Conservation (phyloP, 192 early-diverging fungal genomes). For the Coemansia sp. region DNA sequence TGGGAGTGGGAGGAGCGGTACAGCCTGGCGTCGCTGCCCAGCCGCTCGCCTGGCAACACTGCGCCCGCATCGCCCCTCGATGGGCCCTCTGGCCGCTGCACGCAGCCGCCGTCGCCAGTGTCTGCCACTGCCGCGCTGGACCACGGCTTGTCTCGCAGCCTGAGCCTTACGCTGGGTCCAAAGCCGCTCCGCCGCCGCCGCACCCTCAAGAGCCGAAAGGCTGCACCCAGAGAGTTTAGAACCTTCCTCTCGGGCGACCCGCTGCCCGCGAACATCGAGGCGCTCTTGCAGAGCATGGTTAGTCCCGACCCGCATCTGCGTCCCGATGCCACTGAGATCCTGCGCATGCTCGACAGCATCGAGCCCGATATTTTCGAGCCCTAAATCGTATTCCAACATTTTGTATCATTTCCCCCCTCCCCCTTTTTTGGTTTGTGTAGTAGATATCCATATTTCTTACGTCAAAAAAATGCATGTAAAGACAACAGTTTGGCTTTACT, state of each 20-base stretch:
- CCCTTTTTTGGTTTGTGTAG: background rate
- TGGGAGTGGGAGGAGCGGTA: conserved; percentile 64
- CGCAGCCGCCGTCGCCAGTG: conserved; percentile 27
- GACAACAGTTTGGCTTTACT: conserved; percentile 53
- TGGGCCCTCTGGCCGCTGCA: conserved; percentile 10
- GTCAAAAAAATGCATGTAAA: background rate
- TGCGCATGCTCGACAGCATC: conserved; percentile 37
- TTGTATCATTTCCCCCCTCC: background rate
- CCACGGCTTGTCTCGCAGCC: conserved; percentile 24
- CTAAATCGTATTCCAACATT: background rate
- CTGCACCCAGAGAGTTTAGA: conserved; percentile 41
- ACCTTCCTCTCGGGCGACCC: conserved; percentile 46
- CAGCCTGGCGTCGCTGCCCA: conserved; percentile 28
- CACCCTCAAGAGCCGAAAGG: conserved; percentile 38
- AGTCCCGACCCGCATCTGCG: conserved; percentile 38
- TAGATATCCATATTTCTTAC: background rate
- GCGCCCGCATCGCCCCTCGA: conserved; percentile 16
- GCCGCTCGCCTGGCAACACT: background rate
- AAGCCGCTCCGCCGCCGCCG: conserved; percentile 36
- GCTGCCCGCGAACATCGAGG: conserved; percentile 38
- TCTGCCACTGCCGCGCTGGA: background rate
- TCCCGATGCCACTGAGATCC: conserved; percentile 44
- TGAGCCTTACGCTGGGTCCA: conserved; percentile 16
- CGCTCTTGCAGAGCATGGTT: conserved; percentile 43
- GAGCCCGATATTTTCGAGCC: conserved; percentile 53